phyloP scores from a whole-genome alignment of 768 basidiomycete genomes.

The Grammothele lineata region DNA sequence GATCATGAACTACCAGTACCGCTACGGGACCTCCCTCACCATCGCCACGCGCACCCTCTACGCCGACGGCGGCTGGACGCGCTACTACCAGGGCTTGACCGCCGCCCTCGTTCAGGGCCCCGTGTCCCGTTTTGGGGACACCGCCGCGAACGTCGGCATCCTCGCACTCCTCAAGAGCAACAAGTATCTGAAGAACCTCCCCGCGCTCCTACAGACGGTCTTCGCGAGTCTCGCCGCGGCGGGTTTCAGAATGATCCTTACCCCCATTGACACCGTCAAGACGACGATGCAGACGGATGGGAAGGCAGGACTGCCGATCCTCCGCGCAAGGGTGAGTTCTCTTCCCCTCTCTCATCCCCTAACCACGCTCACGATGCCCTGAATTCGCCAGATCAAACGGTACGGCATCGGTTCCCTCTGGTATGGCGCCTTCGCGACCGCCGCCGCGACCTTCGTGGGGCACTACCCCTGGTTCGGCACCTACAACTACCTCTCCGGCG shows the following conservation, averaged over 20 bases:
- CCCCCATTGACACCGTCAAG: constrained; percentile 91
- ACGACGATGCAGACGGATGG: constrained; percentile 95
- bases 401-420: constrained; percentile 79
- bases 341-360: background rate
- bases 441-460: constrained; percentile 91
- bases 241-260: constrained; percentile 84
- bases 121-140: constrained; percentile 87
- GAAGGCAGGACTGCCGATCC: constrained; percentile 56
- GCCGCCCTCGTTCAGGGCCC: constrained; percentile 89
- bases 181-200: constrained; percentile 60
- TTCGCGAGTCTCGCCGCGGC: constrained; percentile 81
- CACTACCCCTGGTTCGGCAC: constrained; percentile 90
- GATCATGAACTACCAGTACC: constrained; percentile 96
- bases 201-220: constrained; percentile 64
- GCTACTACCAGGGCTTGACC: constrained; percentile 84
- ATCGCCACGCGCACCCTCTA: constrained; percentile 65
- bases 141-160: constrained; percentile 90
- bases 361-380: background rate
- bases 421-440: constrained; percentile 91
- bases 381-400: constrained; percentile 47
- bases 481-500: constrained; percentile 74
- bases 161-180: constrained; percentile 81
- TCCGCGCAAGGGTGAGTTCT: constrained; percentile 57
- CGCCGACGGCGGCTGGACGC: constrained; percentile 70
- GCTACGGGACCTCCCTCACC: constrained; percentile 75